Conservation (phyloP, 805 yeast species). For the Cyberlindnera saturnus region DNA sequence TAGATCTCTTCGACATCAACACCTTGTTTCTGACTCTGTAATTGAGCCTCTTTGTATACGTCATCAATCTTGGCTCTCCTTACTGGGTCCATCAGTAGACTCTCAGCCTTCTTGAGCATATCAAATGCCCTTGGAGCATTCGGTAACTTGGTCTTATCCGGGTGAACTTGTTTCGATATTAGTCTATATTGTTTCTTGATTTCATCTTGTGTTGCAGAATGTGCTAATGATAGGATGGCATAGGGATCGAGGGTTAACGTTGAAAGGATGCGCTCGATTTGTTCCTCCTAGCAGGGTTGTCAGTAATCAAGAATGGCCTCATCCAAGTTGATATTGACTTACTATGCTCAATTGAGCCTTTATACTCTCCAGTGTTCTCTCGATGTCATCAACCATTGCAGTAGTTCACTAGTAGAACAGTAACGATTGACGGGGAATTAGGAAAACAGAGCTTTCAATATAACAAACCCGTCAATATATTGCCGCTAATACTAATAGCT, state of each 20-base stretch:
- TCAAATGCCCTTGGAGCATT: conserved; percentile 1
- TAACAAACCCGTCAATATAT: no score
- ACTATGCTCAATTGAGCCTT: not conserved
- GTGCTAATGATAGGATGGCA: not conserved
- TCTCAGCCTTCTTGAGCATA: conserved; percentile 1
- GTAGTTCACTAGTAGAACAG: no score
- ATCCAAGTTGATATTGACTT: not conserved
- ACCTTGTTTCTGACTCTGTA: not conserved
- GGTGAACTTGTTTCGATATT: not conserved
- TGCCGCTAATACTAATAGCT: no score
- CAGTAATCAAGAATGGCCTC: no score
- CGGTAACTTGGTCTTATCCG: conserved; percentile 1
- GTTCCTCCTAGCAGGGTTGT: not conserved
- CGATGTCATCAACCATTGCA: no score
- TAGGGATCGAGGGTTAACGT: conserved; percentile 1
- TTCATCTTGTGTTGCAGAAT: not conserved
- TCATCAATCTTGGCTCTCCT: not conserved
- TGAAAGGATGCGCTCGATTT: not conserved
- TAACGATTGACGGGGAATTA: no score
- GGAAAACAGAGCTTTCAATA: no score
- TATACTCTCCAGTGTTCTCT: not conserved
- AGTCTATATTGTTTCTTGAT: conserved; percentile 1
- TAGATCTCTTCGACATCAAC: not conserved
- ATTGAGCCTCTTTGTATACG: conserved; percentile 1
- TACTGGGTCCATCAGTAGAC: not conserved